These are phyloP conservation scores for Eutrema salsugineum DNA, from an alignment of 441 rosid genomes.

Conservation along the genomic window DNA sequence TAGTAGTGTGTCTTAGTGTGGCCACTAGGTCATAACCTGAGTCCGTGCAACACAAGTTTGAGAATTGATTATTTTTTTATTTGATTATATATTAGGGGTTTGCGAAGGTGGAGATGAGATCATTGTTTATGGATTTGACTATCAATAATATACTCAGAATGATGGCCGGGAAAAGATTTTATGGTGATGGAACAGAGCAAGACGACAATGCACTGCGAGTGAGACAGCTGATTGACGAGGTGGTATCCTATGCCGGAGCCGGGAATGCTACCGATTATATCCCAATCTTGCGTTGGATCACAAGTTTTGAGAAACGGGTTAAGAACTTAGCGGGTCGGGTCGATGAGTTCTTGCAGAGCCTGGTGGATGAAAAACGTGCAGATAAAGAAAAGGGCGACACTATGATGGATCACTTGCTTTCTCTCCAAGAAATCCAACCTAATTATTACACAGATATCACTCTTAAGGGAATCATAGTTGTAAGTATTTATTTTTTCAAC, in stretches of 20 bases:
- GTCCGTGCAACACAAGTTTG: not conserved
- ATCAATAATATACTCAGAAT: conserved; percentile 35
- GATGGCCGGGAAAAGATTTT: conserved; percentile 42
- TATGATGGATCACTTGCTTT: conserved; percentile 43
- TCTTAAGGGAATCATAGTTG: conserved; percentile 41
- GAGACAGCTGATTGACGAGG: conserved; percentile 26
- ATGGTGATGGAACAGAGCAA: conserved; percentile 31
- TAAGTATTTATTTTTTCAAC: conserved; percentile 29
- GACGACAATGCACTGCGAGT: too few species aligned
- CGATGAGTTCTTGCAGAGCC: conserved; percentile 42
- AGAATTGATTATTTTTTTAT: not conserved
- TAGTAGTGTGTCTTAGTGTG: too few species aligned
- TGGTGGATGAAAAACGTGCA: conserved; percentile 33
- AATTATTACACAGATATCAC: conserved; percentile 40
- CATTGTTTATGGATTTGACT: conserved; percentile 13
- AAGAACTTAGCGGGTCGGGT: conserved; percentile 24
- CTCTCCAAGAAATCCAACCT: conserved; percentile 43
- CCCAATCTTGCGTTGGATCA: conserved; percentile 34
- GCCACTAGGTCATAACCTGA: too few species aligned
- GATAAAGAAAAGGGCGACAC: conserved; percentile 29
- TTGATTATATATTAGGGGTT: not conserved
- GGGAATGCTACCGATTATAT: conserved; percentile 30
- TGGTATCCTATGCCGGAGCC: conserved; percentile 4
- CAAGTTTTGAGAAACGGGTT: conserved; percentile 34
- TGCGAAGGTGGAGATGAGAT: conserved; percentile 24